These are phyloP conservation scores for Rhexocercosporidium sp. DNA, from an alignment of 2,329 filamentous ascomycete genomes.

Conservation along the genomic window DNA sequence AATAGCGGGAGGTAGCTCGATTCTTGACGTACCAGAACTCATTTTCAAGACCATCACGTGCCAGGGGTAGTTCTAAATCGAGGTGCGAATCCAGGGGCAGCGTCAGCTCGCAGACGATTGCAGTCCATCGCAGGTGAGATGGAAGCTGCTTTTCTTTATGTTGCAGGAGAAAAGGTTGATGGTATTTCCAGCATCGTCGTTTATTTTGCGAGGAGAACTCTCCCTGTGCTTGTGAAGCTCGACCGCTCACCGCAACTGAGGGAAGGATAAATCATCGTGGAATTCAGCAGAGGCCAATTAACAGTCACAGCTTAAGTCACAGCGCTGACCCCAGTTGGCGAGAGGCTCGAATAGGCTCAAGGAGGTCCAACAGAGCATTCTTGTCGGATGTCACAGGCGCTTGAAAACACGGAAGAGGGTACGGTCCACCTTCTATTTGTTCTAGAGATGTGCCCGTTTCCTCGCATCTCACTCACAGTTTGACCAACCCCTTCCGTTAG, in stretches of 20 bases:
- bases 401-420: neutral
- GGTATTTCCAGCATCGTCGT: neutral
- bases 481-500: neutral
- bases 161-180: neutral
- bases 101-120: conserved; percentile 6
- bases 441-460: neutral
- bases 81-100: neutral
- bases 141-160: neutral
- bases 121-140: conserved; percentile 12
- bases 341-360: conserved; percentile 19
- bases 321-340: conserved; percentile 18
- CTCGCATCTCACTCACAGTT: neutral
- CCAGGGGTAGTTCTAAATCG: conserved; percentile 10
- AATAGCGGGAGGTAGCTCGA: conserved; percentile 11
- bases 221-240: conserved; percentile 6
- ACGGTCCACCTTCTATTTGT: conserved; percentile 4
- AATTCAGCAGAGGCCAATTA: conserved; percentile 28
- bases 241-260: conserved; percentile 20
- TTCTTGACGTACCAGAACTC: conserved; percentile 16
- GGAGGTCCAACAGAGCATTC: conserved; percentile 12
- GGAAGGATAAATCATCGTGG: conserved; percentile 20
- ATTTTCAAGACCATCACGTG: conserved; percentile 18
- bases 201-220: neutral
- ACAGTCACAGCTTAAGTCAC: conserved; percentile 21
- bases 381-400: conserved; percentile 19